Base-by-base conservation (phyloP, 2,329 filamentous ascomycete species). In the Aspergillus tanneri region DNA sequence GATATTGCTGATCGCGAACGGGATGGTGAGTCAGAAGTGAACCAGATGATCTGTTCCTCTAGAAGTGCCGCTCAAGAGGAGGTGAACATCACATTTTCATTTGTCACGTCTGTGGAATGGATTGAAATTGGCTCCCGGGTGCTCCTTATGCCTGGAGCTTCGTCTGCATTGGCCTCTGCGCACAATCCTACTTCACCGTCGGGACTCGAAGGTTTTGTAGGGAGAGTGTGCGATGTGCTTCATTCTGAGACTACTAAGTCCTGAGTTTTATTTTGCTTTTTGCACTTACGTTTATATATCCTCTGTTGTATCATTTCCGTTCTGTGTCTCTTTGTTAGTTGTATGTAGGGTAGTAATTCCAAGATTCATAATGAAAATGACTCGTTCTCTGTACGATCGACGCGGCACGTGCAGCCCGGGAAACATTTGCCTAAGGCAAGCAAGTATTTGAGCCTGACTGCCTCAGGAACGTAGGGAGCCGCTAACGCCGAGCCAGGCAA, bases 121-220 rank as follows among this genome's bases (percentile, higher is more conserved):
- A 70, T 84, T 19, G 75, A 82, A 56, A 47, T 74, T 9, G 80
- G 76, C 5, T 78, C 79, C n/a, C 76, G 74, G 50, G 75, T 83
- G 9, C 67, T 85, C 21, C 74, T 84, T 8, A 80, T 84, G 73
- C 81, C 81, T 3, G 80, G 80, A 12, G 74, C 79, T 34, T 77
- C 77, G 2, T 58, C 63, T 21, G 65, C 76, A 2, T 72, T 75
- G 27, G 75, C 75, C 9, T 72, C 77, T 9, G 72, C 71, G 9
- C 72, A 73, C 30, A 72, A 71, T 2, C 68, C 74, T 22, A 73
- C 73, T 46, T 73, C 77, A 1, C 62, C 77, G 10, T 76, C 77
- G 8, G 79, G 78, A 1, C 58, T 85, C 9, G 80, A 83, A 49
- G 82, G 82, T 0, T 83, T 83, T 64, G 80, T 83, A 14, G 82